These are phyloP conservation scores for Tuber brumale DNA, from an alignment of 495 filamentous ascomycete genomes.

Conservation along the genomic window DNA sequence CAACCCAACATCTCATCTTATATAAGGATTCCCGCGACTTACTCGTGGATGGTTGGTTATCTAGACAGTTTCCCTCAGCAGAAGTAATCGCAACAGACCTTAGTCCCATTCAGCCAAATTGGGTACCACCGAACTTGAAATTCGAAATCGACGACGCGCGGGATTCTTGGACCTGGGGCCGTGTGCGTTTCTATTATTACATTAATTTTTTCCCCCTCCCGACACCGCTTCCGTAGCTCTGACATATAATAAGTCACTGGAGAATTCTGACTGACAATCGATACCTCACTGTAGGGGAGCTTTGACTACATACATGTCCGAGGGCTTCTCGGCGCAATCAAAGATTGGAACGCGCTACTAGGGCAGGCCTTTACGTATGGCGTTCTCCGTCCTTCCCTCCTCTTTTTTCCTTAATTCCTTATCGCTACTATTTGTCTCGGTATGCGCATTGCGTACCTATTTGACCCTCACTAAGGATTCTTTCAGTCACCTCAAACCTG, in stretches of 20 bases:
- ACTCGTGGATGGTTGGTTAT: no score
- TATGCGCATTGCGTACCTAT: no score
- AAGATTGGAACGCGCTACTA: slow-evolving; percentile 12
- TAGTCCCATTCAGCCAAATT: slow-evolving; percentile 20
- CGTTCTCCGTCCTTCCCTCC: not conserved
- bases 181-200: no score
- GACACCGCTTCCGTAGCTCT: no score
- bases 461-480: no score
- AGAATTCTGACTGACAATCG: no score
- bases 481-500: not conserved
- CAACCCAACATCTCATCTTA: no score
- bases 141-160: slow-evolving; percentile 22
- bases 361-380: slow-evolving; percentile 15
- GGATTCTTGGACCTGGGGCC: slow-evolving; percentile 12
- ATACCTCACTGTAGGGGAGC: not conserved
- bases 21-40: no score
- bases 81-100: slow-evolving; percentile 16
- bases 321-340: slow-evolving; percentile 17
- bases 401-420: no score
- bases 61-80: slow-evolving; percentile 9
- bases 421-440: no score
- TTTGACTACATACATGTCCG: slow-evolving; percentile 23
- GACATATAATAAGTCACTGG: no score
- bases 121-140: slow-evolving; percentile 17
- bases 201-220: no score